Base-by-base conservation (phyloP, 2,329 filamentous ascomycete genomes). In the Davidsoniella eucalypti region DNA sequence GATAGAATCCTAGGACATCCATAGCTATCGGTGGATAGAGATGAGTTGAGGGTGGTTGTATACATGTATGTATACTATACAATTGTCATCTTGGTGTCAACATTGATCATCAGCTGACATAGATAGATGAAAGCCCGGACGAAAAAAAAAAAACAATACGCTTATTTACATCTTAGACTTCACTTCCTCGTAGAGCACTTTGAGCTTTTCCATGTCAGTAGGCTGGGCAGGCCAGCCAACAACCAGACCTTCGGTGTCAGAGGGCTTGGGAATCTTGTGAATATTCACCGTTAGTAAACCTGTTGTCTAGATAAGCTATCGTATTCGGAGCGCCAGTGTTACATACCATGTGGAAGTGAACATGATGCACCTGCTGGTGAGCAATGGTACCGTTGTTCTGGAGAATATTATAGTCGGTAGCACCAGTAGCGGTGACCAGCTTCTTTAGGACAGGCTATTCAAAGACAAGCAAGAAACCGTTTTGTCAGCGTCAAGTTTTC, bases 331-430 rank as follows among this genome's bases (percentile, higher is more conserved):
- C 37, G 10, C 23, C 18, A 12, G 17, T 18, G 14, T 29, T 37
- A 58, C 71, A 56, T 74, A 87, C 83, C 78, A 96, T 82, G 62
- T 98, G 92, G 66, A 98, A 90, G 64, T 95, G 88, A 57, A 93
- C 90, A 68, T 98, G 92, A 57, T 87, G 83, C 55, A 98, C 90
- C 56, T 83, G 72, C 69, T 96, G 92, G 65, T 98, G 92, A 16
- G 92, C 92, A 60, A 90, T 76, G 18, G 76, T 72, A 48, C 92
- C 92, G 61, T 98, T 98, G 69, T 98, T 98, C 69, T 98, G 92
- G 53, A 98, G 70, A 45, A 98, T 76, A 62, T 98, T 98, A 72
- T 87, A 98, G 65, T 96, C 76, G 47, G 71, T 69, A 3, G 83
- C 80, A 37, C 85, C 85, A 3, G 77, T 79, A 25, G 87, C 90